phyloP scores from a whole-genome alignment of 2,329 filamentous ascomycete species.

The Chrysoporthe austroafricana region DNA sequence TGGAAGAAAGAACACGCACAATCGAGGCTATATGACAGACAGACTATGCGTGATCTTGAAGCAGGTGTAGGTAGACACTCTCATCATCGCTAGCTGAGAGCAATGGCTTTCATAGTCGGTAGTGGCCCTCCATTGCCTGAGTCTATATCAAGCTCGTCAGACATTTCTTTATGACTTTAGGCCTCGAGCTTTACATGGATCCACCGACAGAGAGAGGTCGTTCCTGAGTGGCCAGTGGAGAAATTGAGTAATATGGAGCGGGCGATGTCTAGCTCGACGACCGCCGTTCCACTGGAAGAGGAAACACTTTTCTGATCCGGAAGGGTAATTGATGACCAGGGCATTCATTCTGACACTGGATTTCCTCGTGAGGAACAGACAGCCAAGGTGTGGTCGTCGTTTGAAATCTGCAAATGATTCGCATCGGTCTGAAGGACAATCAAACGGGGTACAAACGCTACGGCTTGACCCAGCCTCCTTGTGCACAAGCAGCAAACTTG shows the following conservation, averaged over 20 bases:
- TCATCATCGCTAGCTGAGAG: not conserved
- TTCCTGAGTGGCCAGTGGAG: not conserved
- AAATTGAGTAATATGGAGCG: not conserved
- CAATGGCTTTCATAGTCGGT: not conserved
- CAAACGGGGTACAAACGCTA: slow-evolving; percentile 3
- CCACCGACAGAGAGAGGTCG: not conserved
- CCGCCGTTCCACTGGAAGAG: not conserved
- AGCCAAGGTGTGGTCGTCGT: slow-evolving; percentile 7
- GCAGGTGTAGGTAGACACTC: not conserved
- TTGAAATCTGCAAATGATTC: slow-evolving; percentile 14
- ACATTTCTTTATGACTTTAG: not conserved
- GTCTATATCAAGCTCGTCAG: not conserved
- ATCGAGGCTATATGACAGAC: not conserved
- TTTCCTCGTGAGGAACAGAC: not conserved
- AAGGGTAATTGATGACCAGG: not conserved
- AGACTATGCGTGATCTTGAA: not conserved
- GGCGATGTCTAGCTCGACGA: not conserved
- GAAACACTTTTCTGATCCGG: too few relatives aligned
- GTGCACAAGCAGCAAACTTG: slow-evolving; percentile 26
- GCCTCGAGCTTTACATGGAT: not conserved
- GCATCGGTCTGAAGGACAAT: slow-evolving; percentile 7
- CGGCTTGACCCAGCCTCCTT: slow-evolving; percentile 15
- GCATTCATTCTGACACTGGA: too few relatives aligned
- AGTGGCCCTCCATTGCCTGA: not conserved
- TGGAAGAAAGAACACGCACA: not conserved